phyloP scores from a whole-genome alignment of 805 yeast species.

The Yueomyces sinensis region DNA sequence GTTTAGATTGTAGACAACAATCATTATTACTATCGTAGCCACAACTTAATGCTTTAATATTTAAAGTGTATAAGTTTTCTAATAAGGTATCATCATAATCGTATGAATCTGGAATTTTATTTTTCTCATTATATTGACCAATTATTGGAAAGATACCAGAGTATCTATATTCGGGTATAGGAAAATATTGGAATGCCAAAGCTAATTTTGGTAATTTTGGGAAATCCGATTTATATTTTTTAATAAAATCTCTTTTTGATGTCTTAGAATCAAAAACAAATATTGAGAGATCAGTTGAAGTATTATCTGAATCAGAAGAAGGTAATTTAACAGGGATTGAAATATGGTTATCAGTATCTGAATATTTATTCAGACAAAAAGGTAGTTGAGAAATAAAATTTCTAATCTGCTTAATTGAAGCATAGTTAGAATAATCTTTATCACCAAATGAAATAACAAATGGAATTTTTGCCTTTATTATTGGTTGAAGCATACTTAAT shows the following conservation, averaged over 20 bases:
- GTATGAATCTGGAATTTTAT: slow-evolving; percentile 27
- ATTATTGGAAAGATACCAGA: slow-evolving; percentile 25
- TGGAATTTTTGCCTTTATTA: slow-evolving; percentile 40
- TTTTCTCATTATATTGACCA: slow-evolving; percentile 25
- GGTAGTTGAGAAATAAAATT: slow-evolving; percentile 34
- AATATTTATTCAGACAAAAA: slow-evolving; percentile 32
- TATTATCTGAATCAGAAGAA: not conserved
- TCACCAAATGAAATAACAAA: slow-evolving; percentile 49
- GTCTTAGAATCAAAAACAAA: slow-evolving; percentile 8
- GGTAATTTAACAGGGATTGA: not conserved
- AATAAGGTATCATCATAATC: slow-evolving; percentile 2
- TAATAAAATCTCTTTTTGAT: slow-evolving; percentile 1
- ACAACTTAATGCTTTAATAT: slow-evolving; percentile 43
- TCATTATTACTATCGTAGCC: slow-evolving; percentile 66
- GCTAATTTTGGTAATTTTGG: slow-evolving; percentile 10
- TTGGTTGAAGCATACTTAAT: slow-evolving; percentile 43
- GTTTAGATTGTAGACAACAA: slow-evolving; percentile 35
- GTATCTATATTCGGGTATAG: slow-evolving; percentile 45
- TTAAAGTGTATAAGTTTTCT: slow-evolving; percentile 28
- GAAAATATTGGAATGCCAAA: slow-evolving; percentile 57
- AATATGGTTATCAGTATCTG: slow-evolving; percentile 4
- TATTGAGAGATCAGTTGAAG: slow-evolving; percentile 2
- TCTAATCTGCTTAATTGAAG: slow-evolving; percentile 33
- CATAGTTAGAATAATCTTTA: slow-evolving; percentile 43
- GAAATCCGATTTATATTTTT: not conserved